phyloP scores from a whole-genome alignment of 2,329 filamentous ascomycete genomes.

The Blastomyces parvus region DNA sequence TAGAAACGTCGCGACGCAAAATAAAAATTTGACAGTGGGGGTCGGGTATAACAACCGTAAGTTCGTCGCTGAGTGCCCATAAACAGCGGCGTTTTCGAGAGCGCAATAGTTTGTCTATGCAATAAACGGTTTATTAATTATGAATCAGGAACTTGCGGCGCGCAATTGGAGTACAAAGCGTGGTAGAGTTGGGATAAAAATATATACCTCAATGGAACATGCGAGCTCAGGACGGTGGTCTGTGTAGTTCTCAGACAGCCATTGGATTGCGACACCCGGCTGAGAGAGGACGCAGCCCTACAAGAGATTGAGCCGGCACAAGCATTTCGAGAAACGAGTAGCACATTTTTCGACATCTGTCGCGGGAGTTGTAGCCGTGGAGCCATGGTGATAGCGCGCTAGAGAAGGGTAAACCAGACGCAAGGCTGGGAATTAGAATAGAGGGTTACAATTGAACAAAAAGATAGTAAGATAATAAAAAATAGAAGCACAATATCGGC shows the following conservation, averaged over 20 bases:
- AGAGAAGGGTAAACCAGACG: neutral
- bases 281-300: constrained; percentile 4
- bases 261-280: neutral
- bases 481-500: neutral
- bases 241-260: neutral
- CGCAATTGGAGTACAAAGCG: neutral
- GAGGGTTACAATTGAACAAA: neutral
- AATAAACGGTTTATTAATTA: neutral
- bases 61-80: neutral
- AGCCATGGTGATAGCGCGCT: constrained; percentile 25
- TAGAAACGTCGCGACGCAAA: constrained; percentile 11
- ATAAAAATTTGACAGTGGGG: neutral
- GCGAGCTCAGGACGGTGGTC: neutral
- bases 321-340: constrained; percentile 12
- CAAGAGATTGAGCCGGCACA: neutral
- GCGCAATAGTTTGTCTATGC: neutral
- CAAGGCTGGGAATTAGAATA: neutral
- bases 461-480: neutral
- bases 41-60: constrained; percentile 3
- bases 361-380: constrained; percentile 31
- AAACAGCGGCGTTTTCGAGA: constrained; percentile 1
- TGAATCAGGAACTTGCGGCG: neutral
- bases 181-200: neutral
- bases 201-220: constrained; percentile 4
- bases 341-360: constrained; percentile 22